phyloP scores from a whole-genome alignment of 768 basidiomycete species.

The Lentinula lateritia region DNA sequence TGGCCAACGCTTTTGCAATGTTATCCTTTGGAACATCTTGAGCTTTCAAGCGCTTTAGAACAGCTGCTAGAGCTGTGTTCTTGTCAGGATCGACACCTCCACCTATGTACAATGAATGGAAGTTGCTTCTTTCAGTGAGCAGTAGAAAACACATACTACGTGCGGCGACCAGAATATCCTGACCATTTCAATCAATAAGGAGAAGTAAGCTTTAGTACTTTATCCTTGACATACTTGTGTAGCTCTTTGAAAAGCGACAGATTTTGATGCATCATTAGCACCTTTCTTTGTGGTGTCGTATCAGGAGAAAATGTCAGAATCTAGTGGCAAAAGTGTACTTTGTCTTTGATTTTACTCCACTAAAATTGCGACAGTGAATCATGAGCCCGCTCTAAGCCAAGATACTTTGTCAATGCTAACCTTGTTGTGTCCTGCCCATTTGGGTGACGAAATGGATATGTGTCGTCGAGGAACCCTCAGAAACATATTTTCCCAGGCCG shows the following conservation, averaged over 20 bases:
- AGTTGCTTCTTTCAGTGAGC: conserved; percentile 31
- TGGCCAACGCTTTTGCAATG: conserved; percentile 55
- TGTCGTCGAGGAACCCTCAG: not conserved
- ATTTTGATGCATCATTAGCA: conserved; percentile 54
- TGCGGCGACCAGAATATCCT: conserved; percentile 63
- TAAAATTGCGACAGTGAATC: conserved; percentile 4
- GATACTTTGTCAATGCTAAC: not conserved
- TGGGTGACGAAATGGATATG: not conserved
- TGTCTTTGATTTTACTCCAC: conserved; percentile 13
- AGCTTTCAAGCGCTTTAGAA: conserved; percentile 50
- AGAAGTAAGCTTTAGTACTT: not conserved
- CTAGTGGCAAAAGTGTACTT: not conserved
- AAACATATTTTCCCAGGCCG: not conserved
- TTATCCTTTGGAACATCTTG: conserved; percentile 65
- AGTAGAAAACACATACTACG: conserved; percentile 42
- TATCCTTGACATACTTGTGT: conserved; percentile 37
- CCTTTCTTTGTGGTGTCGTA: conserved; percentile 41
- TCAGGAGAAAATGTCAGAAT: not conserved
- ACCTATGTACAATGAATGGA: not conserved
- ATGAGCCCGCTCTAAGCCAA: not conserved
- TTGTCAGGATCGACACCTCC: conserved; percentile 3
- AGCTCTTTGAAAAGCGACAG: conserved; percentile 50
- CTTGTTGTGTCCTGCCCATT: conserved; percentile 5
- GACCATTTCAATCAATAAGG: conserved; percentile 2
- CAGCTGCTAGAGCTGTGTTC: conserved; percentile 49